Base-by-base conservation (phyloP, 495 filamentous ascomycete species). In the Talaromyces nanjingensis region DNA sequence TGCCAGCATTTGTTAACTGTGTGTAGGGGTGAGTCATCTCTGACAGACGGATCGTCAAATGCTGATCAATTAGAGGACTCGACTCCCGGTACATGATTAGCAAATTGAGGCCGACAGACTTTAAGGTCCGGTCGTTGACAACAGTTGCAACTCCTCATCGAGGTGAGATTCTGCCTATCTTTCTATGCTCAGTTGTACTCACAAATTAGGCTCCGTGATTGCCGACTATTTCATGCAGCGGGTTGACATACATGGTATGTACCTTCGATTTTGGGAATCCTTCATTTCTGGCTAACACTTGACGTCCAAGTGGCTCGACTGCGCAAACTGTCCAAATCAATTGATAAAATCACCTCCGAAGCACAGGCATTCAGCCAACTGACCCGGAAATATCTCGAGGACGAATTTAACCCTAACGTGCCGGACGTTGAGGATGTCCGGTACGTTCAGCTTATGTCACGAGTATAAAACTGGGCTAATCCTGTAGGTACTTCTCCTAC, bases 1-100 rank as follows among this genome's bases (percentile, higher is more conserved):
- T 18, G 64, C 33, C 4, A 31, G 37, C 22, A 14, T 66, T 53
- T 33, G 68, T 16, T 56, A 6, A 55, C 27, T 27, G 14, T 31
- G 53, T 55, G 0, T 67, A 83, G 82, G 82, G 81, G 81, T 83
- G 74, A 71, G 79, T 45, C 25, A 33, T 27, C 24, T 2, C 11
- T 31, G 34, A 37, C 16, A n/a, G 53, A 39, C 29, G n/a, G 7
- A 54, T 18, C n/a, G 39, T 47, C 63, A 57, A 71, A 76, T 62
- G 77, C 25, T 65, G 3, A 7, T 18, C 22, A 33, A 42, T n/a
- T 66, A 89, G 93, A 33, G 94, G 94, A 4, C 83, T 97, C 52
- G 94, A 97, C 75, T 87, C 91, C 12, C 84, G 93, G 70, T 96
- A 96, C 73, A 96, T 97, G 91, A 90, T 97, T 66, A 92, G 89